Conservation (phyloP, 2,329 filamentous ascomycete genomes). For the Uncinocarpus reesii region DNA sequence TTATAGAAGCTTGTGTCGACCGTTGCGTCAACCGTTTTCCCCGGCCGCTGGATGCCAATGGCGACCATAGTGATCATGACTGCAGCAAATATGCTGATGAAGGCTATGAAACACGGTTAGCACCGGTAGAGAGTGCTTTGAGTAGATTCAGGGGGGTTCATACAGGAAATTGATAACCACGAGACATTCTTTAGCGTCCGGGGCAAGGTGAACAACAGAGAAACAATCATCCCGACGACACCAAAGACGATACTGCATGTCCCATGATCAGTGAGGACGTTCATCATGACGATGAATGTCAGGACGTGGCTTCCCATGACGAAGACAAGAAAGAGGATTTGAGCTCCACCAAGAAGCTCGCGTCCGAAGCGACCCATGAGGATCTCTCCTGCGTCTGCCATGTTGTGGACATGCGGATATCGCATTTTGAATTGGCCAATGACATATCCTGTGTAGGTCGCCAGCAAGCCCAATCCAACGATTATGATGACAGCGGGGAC, state of each 20-base stretch:
- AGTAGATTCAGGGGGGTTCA: slow-evolving; percentile 9
- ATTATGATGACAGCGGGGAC: slow-evolving; percentile 47
- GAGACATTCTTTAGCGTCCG: slow-evolving; percentile 54
- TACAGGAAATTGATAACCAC: slow-evolving; percentile 51
- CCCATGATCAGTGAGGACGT: slow-evolving; percentile 51
- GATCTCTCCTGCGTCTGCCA: slow-evolving; percentile 57
- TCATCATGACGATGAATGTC: slow-evolving; percentile 60
- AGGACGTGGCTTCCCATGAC: slow-evolving; percentile 62
- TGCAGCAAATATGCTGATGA: slow-evolving; percentile 52
- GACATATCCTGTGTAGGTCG: slow-evolving; percentile 52
- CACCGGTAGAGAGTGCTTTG: neutral
- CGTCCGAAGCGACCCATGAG: slow-evolving; percentile 51
- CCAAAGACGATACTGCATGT: slow-evolving; percentile 56
- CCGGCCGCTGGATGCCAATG: slow-evolving; percentile 45
- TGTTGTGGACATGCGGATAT: slow-evolving; percentile 52
- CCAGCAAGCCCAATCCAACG: slow-evolving; percentile 43
- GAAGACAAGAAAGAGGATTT: slow-evolving; percentile 56
- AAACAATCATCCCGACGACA: slow-evolving; percentile 49
- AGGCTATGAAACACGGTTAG: slow-evolving; percentile 36
- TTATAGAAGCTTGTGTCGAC: slow-evolving; percentile 40
- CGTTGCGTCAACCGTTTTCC: slow-evolving; percentile 29
- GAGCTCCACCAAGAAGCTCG: slow-evolving; percentile 52
- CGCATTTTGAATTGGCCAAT: slow-evolving; percentile 50
- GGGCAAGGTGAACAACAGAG: slow-evolving; percentile 50
- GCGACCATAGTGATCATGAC: slow-evolving; percentile 58